Conservation (phyloP, 2,329 filamentous ascomycete genomes). For the Tolypocladium inflatum region DNA sequence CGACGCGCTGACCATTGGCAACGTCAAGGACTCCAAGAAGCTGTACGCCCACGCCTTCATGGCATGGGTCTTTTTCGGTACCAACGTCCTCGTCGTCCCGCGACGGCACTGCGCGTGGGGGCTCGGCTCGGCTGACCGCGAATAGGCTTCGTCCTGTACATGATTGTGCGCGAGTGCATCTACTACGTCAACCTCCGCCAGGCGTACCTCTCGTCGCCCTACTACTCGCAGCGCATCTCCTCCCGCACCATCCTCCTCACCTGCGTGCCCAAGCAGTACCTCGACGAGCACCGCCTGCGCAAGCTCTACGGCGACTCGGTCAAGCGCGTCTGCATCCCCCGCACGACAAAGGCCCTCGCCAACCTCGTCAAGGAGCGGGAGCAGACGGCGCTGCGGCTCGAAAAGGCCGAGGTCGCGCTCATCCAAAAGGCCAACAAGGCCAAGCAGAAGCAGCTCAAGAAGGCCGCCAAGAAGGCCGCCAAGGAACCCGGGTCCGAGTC, state of each 20-base stretch:
- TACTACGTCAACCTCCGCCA: slow-evolving; percentile 91
- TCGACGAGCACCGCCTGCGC: slow-evolving; percentile 66
- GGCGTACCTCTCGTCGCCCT: slow-evolving; percentile 78
- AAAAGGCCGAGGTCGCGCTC: slow-evolving; percentile 77
- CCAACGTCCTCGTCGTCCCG: not conserved
- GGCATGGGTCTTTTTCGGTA: slow-evolving; percentile 64
- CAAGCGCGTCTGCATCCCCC: slow-evolving; percentile 74
- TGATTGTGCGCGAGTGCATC: slow-evolving; percentile 78
- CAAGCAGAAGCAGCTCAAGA: slow-evolving; percentile 45
- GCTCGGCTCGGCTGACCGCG: not conserved
- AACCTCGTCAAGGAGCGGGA: slow-evolving; percentile 76
- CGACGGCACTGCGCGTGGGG: not conserved
- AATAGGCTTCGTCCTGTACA: slow-evolving; percentile 77
- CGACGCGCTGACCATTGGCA: slow-evolving; percentile 70
- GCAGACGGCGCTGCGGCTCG: slow-evolving; percentile 69
- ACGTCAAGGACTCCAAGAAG: slow-evolving; percentile 50
- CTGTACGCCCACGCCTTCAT: slow-evolving; percentile 77
- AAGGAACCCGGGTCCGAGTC: slow-evolving; percentile 1
- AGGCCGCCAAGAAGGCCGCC: slow-evolving; percentile 1
- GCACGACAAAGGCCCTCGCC: slow-evolving; percentile 67
- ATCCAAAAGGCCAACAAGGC: slow-evolving; percentile 69
- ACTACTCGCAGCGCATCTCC: slow-evolving; percentile 77
- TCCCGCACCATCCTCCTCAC: slow-evolving; percentile 86
- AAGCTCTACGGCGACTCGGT: slow-evolving; percentile 76
- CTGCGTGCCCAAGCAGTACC: slow-evolving; percentile 69